Percentiles rank a stretch among this genome's conserved stretches.
Conservation (phyloP, 768 basidiomycete genomes). For the Mycena pura region DNA sequence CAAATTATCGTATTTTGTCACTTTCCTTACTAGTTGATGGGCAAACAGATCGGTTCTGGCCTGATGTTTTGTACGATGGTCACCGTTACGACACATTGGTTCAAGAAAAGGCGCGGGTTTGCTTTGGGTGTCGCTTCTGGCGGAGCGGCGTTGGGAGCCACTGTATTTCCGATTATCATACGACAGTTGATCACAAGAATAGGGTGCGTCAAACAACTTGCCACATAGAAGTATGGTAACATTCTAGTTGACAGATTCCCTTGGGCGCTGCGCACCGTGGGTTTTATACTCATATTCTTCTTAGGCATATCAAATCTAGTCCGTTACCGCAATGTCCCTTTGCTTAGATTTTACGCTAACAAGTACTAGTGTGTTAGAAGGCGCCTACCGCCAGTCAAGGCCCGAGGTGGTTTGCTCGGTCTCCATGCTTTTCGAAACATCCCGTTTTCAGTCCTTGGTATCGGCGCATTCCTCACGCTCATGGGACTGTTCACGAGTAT, state of each 20-base stretch:
- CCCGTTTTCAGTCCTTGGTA: too few relatives aligned
- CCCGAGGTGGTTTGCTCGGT: too few relatives aligned
- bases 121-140: constrained; percentile 55
- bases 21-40: not conserved
- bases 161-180: constrained; percentile 49
- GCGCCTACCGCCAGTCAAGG: too few relatives aligned
- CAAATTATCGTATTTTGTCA: not conserved
- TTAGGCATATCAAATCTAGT: too few relatives aligned
- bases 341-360: too few relatives aligned
- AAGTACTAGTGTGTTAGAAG: too few relatives aligned
- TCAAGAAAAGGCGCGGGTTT: constrained; percentile 46
- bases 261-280: not conserved
- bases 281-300: not conserved
- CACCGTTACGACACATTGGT: constrained; percentile 56
- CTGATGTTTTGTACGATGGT: constrained; percentile 34
- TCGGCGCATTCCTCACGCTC: not conserved
- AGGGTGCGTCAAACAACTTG: not conserved
- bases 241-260: not conserved
- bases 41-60: not conserved
- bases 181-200: not conserved
- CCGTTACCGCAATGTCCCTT: too few relatives aligned
- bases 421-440: too few relatives aligned
- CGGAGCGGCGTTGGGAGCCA: constrained; percentile 55
- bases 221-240: not conserved
- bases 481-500: not conserved